A percentile compares a stretch with the other conserved stretches of the same genome.
phyloP scores from a whole-genome alignment of 2,329 filamentous ascomycete species.

The Colletotrichum sojae region DNA sequence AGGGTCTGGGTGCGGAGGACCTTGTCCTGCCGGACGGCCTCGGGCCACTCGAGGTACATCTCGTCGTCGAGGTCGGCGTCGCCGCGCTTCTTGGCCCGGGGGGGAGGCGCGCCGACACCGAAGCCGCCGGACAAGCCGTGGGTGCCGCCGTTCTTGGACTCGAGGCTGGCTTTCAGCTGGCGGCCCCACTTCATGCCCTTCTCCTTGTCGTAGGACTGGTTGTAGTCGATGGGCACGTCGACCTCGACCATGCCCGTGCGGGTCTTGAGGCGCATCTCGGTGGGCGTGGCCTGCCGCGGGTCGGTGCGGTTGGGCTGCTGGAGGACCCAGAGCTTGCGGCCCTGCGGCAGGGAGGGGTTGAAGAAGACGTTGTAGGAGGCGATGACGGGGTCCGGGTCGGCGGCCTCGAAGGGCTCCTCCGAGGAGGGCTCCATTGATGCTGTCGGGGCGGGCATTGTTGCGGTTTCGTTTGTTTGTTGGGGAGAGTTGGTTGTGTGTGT shows the following conservation, averaged over 20 bases:
- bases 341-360: constrained; percentile 76
- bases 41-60: constrained; percentile 71
- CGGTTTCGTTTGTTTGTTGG: no score
- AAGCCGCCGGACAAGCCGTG: constrained; percentile 82
- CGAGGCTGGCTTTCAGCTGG: constrained; percentile 74
- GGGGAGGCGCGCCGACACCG: constrained; percentile 69
- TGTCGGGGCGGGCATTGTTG: constrained; percentile 34
- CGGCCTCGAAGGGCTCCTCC: constrained; percentile 56
- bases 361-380: constrained; percentile 88
- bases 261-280: constrained; percentile 86
- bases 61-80: constrained; percentile 62
- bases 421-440: constrained; percentile 45
- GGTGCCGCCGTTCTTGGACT: constrained; percentile 73
- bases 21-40: constrained; percentile 77
- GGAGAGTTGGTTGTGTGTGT: not conserved
- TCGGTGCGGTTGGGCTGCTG: constrained; percentile 88
- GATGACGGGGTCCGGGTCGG: constrained; percentile 81
- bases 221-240: constrained; percentile 86
- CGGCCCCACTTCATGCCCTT: constrained; percentile 89
- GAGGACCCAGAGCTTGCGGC: constrained; percentile 82
- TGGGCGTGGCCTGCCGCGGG: constrained; percentile 70
- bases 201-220: constrained; percentile 82
- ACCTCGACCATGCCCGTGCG: constrained; percentile 88
- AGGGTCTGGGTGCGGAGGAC: constrained; percentile 87
- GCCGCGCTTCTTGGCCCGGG: constrained; percentile 48